Conservation (phyloP, 2,329 filamentous ascomycete species). For the Ceratocystis lukuohia region DNA sequence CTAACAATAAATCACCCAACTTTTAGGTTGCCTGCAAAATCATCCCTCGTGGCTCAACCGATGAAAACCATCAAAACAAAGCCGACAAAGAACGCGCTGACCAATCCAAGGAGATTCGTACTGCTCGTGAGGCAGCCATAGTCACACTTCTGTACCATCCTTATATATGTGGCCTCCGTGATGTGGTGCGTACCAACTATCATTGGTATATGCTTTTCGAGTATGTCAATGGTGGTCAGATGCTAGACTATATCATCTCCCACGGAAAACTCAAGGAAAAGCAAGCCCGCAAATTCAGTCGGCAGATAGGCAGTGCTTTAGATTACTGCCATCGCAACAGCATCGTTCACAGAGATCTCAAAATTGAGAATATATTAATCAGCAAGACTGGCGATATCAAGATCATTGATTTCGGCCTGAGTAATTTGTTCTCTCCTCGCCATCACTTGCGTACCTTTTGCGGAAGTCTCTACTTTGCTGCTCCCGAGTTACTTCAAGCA, state of each 20-base stretch:
- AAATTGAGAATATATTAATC: constrained; percentile 98
- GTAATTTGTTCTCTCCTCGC: constrained; percentile 83
- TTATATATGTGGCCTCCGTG: constrained; percentile 88
- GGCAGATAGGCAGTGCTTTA: constrained; percentile 89
- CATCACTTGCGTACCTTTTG: constrained; percentile 90
- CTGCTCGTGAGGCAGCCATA: constrained; percentile 88
- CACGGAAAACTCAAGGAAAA: constrained; percentile 97
- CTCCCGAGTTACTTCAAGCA: constrained; percentile 85
- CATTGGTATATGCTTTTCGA: constrained; percentile 99
- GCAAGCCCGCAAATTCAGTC: constrained; percentile 91
- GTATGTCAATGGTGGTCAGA: constrained; percentile 96
- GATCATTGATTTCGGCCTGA: constrained; percentile 96
- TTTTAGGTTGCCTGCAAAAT: constrained; percentile 88
- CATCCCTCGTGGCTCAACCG: constrained; percentile 76
- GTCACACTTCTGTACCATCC: constrained; percentile 88
- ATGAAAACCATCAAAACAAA: constrained; percentile 61
- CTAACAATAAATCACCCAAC: background rate
- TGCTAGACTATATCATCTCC: constrained; percentile 99
- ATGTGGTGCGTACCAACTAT: constrained; percentile 89
- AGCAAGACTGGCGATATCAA: constrained; percentile 99
- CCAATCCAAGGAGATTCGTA: constrained; percentile 91
- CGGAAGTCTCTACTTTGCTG: constrained; percentile 93
- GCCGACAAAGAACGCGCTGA: constrained; percentile 79
- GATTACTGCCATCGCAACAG: constrained; percentile 98
- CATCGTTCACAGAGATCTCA: constrained; percentile 92